A percentile compares a stretch with the other conserved stretches of the same genome.
Evolutionary conservation across 2,329 filamentous ascomycete genomes (phyloP).

Genomic region (Ophiosphaerella korrae): DNA sequence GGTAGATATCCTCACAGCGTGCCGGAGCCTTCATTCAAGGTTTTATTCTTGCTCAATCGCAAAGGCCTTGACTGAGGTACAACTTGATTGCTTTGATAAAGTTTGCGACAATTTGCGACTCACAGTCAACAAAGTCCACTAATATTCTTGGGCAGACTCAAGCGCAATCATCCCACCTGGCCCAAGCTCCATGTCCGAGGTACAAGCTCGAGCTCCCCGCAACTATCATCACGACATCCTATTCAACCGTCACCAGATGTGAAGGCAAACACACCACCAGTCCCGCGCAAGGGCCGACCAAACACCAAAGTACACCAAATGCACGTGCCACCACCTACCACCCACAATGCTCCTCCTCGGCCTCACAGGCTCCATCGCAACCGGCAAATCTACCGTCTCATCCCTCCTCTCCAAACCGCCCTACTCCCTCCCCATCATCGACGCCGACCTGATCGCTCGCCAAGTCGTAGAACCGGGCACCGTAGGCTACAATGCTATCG

Average conservation of each 20-base stretch:
- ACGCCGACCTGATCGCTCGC: slow-evolving; percentile 90
- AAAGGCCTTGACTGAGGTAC: no score
- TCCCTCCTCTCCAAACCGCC: slow-evolving; percentile 77
- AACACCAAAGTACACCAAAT: not conserved
- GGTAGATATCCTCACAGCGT: not conserved
- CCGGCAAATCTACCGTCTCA: slow-evolving; percentile 96
- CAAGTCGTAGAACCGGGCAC: slow-evolving; percentile 94
- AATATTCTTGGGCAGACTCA: no score
- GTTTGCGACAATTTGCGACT: no score
- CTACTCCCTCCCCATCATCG: slow-evolving; percentile 87
- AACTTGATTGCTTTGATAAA: no score
- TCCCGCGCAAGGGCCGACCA: not conserved
- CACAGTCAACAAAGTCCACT: not conserved
- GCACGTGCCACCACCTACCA: not conserved
- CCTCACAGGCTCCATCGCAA: slow-evolving; percentile 95
- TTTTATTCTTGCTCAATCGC: not conserved
- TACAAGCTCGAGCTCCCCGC: slow-evolving; percentile 18
- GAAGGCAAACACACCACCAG: not conserved
- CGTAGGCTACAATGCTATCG: slow-evolving; percentile 78
- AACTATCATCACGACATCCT: slow-evolving; percentile 4
- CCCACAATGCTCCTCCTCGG: slow-evolving; percentile 85
- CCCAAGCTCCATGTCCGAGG: slow-evolving; percentile 10
- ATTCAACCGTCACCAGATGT: not conserved
- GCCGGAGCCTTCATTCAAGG: not conserved
- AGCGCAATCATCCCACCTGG: not conserved